Percentiles rank a stretch among this genome's conserved stretches.
phyloP scores from a whole-genome alignment of 2,329 filamentous ascomycete genomes.

The Fusarium continuum region DNA sequence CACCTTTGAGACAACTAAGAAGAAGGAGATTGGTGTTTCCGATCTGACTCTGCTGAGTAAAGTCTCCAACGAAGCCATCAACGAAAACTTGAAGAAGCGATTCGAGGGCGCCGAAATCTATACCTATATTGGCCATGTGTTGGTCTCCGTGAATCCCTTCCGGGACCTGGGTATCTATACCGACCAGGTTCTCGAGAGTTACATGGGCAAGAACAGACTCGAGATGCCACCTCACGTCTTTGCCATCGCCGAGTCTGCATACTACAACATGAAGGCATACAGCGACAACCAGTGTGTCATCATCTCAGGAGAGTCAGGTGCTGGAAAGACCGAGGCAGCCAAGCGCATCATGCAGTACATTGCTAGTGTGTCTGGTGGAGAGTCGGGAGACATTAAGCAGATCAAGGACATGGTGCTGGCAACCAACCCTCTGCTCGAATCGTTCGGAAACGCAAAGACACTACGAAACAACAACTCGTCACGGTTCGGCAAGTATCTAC shows the following conservation, averaged over 20 bases:
- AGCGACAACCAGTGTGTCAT: conserved; percentile 99
- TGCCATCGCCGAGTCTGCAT: conserved; percentile 92
- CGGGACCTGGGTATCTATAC: conserved; percentile 98
- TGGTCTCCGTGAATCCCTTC: conserved; percentile 99
- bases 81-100: conserved; percentile 97
- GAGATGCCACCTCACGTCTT: conserved; percentile 97
- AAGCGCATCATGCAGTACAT: conserved; percentile 99
- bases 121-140: conserved; percentile 98
- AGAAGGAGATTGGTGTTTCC: conserved; percentile 98
- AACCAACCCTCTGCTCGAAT: conserved; percentile 95
- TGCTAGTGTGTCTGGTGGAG: conserved; percentile 90
- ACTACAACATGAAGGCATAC: conserved; percentile 99
- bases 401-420: conserved; percentile 99
- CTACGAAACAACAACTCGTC: conserved; percentile 99
- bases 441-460: conserved; percentile 98
- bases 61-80: conserved; percentile 98
- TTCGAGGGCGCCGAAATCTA: conserved; percentile 99
- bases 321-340: conserved; percentile 97
- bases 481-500: conserved; percentile 96
- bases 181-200: conserved; percentile 89
- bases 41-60: conserved; percentile 98
- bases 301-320: conserved; percentile 97
- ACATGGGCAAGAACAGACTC: conserved; percentile 95
- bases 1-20: conserved; percentile 94
- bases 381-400: conserved; percentile 87